Base-by-base conservation (phyloP, 2,329 filamentous ascomycete species). In the Colletotrichum theobromicola region DNA sequence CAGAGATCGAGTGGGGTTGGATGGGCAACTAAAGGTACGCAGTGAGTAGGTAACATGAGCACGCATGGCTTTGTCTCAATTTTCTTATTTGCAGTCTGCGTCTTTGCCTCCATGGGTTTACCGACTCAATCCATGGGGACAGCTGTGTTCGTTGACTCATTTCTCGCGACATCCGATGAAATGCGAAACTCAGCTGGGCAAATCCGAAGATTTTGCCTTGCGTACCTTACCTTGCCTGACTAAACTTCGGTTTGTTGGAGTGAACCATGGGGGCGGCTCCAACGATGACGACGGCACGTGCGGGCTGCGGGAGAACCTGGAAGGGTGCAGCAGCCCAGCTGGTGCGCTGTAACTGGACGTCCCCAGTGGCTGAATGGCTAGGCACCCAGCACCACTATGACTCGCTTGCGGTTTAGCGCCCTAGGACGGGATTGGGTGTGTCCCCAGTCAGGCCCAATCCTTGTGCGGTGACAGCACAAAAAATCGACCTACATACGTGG, bases 321-420 rank as follows among this genome's bases (percentile, higher is more conserved):
- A 15, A 42, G 28, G 35, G 35, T 55, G 65, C 28, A 30, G 16
- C 30, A 60, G 28, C 26, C 28, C 15, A n/a, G 46, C 30, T 42
- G 50, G 50, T 66, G 30, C 42, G n/a, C 42, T 50, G 42, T 50
- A 50, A 50, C 42, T 50, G n/a, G 42, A 50, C 42, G 42, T 50
- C 10, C 42, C 13, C 32, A 28, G 37, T 55, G 32, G 37, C 42
- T 68, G 26, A n/a, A 61, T 55, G 67, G 60, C 67, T 26, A 71
- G 67, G 67, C 53, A 71, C 61, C 37, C 50, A 55, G 60, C 15
- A 34, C 32, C 57, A 46, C 34, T 70, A 71, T 74, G 71, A 66
- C 71, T 74, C 71, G 71, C 71, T 74, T 74, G 71, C 67, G 67
- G 71, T 65, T 60, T 74, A 74, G 71, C 71, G 71, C 71, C 71